phyloP scores from a whole-genome alignment of 768 basidiomycete species.

The Antrodiella citrinella region DNA sequence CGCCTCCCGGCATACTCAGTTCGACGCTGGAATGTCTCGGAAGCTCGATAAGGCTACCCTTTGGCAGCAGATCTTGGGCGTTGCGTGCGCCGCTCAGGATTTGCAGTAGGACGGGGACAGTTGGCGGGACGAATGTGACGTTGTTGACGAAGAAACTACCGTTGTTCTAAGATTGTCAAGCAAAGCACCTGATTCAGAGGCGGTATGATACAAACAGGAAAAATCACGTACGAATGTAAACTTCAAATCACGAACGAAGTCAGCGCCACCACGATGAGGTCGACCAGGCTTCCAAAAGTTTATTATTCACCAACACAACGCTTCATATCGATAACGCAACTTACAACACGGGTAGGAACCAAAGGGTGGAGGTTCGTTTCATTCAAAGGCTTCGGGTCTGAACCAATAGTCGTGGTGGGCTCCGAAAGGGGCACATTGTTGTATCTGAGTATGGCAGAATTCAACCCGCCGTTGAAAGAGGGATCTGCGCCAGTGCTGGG shows the following conservation, averaged over 20 bases:
- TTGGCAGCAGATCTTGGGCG: constrained; percentile 43
- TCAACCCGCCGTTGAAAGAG: constrained; percentile 33
- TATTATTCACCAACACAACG: neutral
- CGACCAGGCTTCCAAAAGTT: too few relatives aligned
- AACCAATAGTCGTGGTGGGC: constrained; percentile 28
- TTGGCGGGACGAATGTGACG: constrained; percentile 30
- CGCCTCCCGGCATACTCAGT: constrained; percentile 34
- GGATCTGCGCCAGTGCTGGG: constrained; percentile 17
- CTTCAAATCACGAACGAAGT: constrained; percentile 14
- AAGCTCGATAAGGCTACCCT: constrained; percentile 38
- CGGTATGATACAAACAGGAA: neutral
- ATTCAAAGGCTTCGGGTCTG: constrained; percentile 22
- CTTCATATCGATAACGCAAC: neutral
- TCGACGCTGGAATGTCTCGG: constrained; percentile 40
- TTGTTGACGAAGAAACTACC: constrained; percentile 27
- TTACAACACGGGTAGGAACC: constrained; percentile 12
- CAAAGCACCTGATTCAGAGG: neutral
- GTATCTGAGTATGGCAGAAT: constrained; percentile 49
- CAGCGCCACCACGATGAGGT: constrained; percentile 11
- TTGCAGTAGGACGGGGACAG: constrained; percentile 47
- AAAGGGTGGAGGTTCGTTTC: constrained; percentile 33
- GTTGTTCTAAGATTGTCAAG: neutral
- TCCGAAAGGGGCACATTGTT: constrained; percentile 31
- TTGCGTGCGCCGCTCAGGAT: constrained; percentile 45
- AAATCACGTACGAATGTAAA: constrained; percentile 12